Percentiles rank a stretch among this genome's conserved stretches.
phyloP scores from a whole-genome alignment of 371 early-diverging fungal species.

The Mortierella sp. region DNA sequence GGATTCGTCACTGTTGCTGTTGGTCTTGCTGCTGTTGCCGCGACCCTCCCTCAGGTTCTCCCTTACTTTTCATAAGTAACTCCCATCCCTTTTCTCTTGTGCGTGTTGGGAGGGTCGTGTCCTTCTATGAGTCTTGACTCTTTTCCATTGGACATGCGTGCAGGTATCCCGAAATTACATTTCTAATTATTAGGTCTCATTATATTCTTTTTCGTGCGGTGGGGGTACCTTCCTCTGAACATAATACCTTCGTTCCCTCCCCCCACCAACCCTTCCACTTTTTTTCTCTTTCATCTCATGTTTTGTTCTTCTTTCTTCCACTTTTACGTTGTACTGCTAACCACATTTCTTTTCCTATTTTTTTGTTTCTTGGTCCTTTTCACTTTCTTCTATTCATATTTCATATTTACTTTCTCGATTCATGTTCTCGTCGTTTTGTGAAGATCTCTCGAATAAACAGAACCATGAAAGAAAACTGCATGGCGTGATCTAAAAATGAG shows the following conservation, averaged over 20 bases:
- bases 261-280: no score
- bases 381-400: neutral
- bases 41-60: constrained; percentile 28
- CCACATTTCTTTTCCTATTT: neutral
- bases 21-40: constrained; percentile 30
- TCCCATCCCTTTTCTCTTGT: no score
- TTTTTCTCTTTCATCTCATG: neutral
- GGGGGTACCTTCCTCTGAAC: no score
- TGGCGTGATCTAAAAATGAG: neutral
- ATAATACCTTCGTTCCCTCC: no score
- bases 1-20: constrained; percentile 33
- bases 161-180: neutral
- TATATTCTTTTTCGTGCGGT: no score
- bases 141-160: neutral
- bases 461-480: neutral
- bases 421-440: neutral
- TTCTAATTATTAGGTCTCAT: neutral
- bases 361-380: neutral
- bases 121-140: no score
- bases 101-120: no score
- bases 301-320: neutral
- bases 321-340: neutral
- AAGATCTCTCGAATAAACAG: neutral
- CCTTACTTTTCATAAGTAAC: constrained; percentile 38
- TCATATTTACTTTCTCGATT: neutral